Evolutionary conservation across 164 flowering plant species (phyloP), one percentile per base, ranked within the genome.

Genomic region (Sextonia rubra): DNA sequence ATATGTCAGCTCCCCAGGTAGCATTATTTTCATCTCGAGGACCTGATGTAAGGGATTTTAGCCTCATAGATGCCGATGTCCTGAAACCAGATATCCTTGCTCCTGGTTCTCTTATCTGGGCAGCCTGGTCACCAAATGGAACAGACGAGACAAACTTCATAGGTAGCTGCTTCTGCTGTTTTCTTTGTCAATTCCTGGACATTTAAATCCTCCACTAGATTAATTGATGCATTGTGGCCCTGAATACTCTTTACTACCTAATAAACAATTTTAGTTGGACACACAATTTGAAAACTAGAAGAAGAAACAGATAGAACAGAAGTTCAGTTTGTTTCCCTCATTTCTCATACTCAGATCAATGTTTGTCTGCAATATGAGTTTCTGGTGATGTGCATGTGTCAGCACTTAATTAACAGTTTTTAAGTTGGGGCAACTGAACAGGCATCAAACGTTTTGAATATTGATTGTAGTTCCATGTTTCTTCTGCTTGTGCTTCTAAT

Each of bases 41-140:
- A 14, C 99, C 99, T 60, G 87, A 95, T 80, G 87, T 90, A 69
- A 90, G 83, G 84, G 97, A 95, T 83, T 93, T 85, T 83, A 89
- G 87, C 80, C 88, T 85, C 80, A 88, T 86, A 77, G 99, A 95
- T 73, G 99, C 98, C 3, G 99, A 95, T 85, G 87, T 95, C 81
- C 93, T 95, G 73, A 95, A 95, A 82, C 99, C 99, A 64, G 98
- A 95, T 75, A 88, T 95, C 72, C 81, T 95, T n/a, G 99, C 99
- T 71, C 99, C 99, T 64, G 99, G 99, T 68, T 80, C 89, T 80
- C 92, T 93, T 71, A 95, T 95, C 74, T 95, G 99, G 99, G 94
- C 98, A 68, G 97, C 99, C 63, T 95, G 98, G 99, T 81, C 96
- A 55, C 94, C 87, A 25, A 93, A 93, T 85, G 99, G 99, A 70